phyloP scores from a whole-genome alignment of 2,329 filamentous ascomycete genomes.

The Aspergillus fumigatus region DNA sequence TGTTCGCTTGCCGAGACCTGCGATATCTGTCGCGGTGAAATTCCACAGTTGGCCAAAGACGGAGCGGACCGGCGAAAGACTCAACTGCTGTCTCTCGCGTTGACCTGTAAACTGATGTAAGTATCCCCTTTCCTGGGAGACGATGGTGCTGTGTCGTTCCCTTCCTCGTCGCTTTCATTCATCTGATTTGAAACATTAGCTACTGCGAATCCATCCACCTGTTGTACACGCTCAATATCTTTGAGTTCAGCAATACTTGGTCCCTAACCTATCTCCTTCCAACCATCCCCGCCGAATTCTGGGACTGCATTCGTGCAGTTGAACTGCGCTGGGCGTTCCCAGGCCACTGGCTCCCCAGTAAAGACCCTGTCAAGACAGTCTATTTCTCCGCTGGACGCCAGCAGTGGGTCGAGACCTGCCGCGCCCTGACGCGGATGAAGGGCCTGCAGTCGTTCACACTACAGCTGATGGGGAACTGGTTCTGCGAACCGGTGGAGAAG shows the following conservation, averaged over 20 bases:
- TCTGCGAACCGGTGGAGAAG: conserved; percentile 34
- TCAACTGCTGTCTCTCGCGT: conserved; percentile 24
- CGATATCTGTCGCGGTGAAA: conserved; percentile 31
- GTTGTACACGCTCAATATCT: conserved; percentile 32
- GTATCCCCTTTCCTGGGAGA: not conserved
- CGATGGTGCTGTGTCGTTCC: not conserved
- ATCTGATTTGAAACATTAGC: conserved; percentile 16
- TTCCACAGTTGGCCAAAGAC: conserved; percentile 25
- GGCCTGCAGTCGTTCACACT: conserved; percentile 28
- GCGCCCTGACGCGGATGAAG: conserved; percentile 20
- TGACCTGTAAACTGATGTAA: conserved; percentile 36
- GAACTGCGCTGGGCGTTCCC: conserved; percentile 39
- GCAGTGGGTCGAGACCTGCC: conserved; percentile 37
- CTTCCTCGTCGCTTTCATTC: not conserved
- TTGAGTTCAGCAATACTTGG: conserved; percentile 40
- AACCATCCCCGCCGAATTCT: conserved; percentile 26
- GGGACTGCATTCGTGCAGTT: conserved; percentile 28
- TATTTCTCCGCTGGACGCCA: conserved; percentile 34
- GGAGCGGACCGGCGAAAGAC: not conserved
- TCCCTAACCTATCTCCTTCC: conserved; percentile 35
- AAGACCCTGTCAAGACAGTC: conserved; percentile 35
- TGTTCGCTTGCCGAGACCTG: conserved; percentile 27
- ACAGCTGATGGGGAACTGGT: conserved; percentile 32
- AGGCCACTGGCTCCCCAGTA: conserved; percentile 37
- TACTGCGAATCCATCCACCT: conserved; percentile 33